phyloP scores from a whole-genome alignment of 345 rosid species.

The Hirschfeldia incana region DNA sequence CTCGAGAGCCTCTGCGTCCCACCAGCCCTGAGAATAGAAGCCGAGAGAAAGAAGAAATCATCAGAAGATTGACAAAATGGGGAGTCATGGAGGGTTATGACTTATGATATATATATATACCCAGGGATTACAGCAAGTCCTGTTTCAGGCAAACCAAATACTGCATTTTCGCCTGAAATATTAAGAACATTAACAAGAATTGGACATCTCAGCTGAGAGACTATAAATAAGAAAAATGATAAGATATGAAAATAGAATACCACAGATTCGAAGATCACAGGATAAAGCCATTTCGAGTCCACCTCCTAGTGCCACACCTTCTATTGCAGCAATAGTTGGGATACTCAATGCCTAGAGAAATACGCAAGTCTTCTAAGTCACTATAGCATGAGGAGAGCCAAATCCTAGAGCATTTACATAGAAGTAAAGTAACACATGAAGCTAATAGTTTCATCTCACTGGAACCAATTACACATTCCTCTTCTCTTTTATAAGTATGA shows the following conservation, averaged over 20 bases:
- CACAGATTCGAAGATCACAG: conserved; percentile 90
- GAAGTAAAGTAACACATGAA: neutral
- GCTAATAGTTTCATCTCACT: neutral
- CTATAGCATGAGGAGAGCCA: neutral
- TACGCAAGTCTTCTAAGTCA: conserved; percentile 22
- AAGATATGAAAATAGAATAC: conserved; percentile 45
- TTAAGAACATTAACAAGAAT: neutral
- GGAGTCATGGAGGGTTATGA: conserved; percentile 2
- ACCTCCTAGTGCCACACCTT: conserved; percentile 93
- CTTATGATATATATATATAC: conserved; percentile 34
- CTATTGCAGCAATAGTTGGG: conserved; percentile 87
- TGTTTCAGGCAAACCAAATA: conserved; percentile 89
- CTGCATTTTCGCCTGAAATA: conserved; percentile 71
- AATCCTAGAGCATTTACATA: neutral
- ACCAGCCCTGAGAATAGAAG: conserved; percentile 66
- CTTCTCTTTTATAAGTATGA: neutral
- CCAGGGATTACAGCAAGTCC: conserved; percentile 98
- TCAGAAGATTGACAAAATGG: conserved; percentile 9
- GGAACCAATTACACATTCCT: neutral
- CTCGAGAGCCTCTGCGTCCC: conserved; percentile 93
- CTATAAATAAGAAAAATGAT: neutral
- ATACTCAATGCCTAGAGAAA: conserved; percentile 56
- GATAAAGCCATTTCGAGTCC: conserved; percentile 97
- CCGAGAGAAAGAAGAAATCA: conserved; percentile 1
- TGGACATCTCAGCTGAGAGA: neutral